Conservation (phyloP, 1,284 basidiomycete genomes). For the Pseudomicrostroma phylloplanum region DNA sequence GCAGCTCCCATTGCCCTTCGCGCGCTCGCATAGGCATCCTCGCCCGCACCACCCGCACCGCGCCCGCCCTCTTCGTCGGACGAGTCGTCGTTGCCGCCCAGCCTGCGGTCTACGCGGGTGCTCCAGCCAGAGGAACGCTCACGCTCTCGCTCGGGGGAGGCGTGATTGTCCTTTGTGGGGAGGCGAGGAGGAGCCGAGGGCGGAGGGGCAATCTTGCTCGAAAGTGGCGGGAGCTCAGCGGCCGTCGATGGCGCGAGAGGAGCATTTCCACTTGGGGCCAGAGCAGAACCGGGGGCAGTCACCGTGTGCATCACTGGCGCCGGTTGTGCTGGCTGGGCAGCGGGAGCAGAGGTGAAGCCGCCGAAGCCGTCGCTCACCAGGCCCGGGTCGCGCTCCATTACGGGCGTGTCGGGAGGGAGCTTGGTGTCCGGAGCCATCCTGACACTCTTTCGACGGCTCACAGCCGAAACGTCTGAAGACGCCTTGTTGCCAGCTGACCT, state of each 20-base stretch:
- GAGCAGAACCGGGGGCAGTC: constrained; percentile 2
- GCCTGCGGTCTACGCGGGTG: constrained; percentile 28
- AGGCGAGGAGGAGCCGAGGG: constrained; percentile 22
- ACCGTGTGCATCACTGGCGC: background rate
- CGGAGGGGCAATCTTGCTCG: constrained; percentile 32
- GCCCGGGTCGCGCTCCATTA: background rate
- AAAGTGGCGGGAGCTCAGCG: constrained; percentile 12
- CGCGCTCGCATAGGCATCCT: constrained; percentile 34
- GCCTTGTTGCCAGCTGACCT: too few relatives aligned
- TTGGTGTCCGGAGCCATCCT: constrained; percentile 44
- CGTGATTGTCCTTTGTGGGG: constrained; percentile 23
- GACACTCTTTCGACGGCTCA: constrained; percentile 40
- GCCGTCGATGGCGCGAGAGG: background rate
- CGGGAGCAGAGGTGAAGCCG: constrained; percentile 2
- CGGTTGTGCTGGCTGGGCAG: background rate
- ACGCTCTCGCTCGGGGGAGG: constrained; percentile 15
- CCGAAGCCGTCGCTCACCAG: constrained; percentile 2
- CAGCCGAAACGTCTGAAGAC: constrained; percentile 3
- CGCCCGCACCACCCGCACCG: constrained; percentile 11
- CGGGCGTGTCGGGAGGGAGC: constrained; percentile 38
- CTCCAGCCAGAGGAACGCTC: constrained; percentile 29
- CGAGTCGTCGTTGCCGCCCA: constrained; percentile 18
- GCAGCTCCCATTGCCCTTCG: constrained; percentile 35
- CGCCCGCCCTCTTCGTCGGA: constrained; percentile 36
- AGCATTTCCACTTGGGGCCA: background rate